Evolutionary conservation across 2,329 filamentous ascomycete genomes (phyloP).

Genomic region (Aureobasidium sp.): DNA sequence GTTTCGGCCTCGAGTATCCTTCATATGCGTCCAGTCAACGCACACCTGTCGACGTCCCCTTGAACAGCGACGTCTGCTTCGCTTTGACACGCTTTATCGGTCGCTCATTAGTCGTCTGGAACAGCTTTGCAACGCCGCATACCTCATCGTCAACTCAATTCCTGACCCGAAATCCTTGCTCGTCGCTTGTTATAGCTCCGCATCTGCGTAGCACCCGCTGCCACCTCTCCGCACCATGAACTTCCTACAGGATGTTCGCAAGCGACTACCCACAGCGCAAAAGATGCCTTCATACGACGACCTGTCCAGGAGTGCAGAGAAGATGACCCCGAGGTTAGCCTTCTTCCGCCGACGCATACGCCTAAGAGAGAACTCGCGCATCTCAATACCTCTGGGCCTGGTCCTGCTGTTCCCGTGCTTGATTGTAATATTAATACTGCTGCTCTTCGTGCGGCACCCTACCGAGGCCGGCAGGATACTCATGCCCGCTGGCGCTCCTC

Average conservation of each 20-base stretch:
- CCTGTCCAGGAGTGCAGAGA: conserved; percentile 33
- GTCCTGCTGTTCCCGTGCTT: conserved; percentile 88
- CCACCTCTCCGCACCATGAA: conserved; percentile 28
- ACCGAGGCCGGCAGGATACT: conserved; percentile 72
- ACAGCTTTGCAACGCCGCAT: conserved; percentile 9
- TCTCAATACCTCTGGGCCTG: conserved; percentile 86
- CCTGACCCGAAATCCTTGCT: not conserved
- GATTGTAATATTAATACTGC: conserved; percentile 80
- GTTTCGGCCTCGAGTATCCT: conserved; percentile 1
- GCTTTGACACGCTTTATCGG: not conserved
- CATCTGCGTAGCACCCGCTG: not conserved
- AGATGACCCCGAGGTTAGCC: conserved; percentile 49
- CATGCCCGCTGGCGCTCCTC: conserved; percentile 80
- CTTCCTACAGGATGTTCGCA: conserved; percentile 33
- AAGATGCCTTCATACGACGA: conserved; percentile 36
- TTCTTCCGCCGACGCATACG: conserved; percentile 83
- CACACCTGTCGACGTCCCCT: not conserved
- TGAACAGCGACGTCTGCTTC: conserved; percentile 6
- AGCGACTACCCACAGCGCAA: conserved; percentile 37
- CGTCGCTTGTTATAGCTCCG: not conserved
- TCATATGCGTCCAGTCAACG: conserved; percentile 11
- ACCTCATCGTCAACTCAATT: not conserved
- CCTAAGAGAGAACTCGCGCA: conserved; percentile 80
- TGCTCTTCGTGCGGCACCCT: conserved; percentile 83
- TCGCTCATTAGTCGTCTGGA: not conserved